Conservation (phyloP, 176 grass and related monocot species). For the Oryza brachyantha region DNA sequence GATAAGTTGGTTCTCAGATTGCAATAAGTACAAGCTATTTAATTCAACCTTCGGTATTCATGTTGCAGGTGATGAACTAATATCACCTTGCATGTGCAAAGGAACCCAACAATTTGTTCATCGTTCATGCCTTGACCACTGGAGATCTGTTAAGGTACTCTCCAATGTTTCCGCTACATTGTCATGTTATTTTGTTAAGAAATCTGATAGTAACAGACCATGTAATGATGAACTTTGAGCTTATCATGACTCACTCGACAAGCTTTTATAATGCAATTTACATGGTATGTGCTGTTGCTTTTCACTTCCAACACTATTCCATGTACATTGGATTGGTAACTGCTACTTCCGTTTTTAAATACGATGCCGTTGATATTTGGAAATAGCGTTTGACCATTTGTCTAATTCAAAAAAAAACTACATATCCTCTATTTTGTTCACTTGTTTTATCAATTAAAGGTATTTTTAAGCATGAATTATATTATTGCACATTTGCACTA, state of each 20-base stretch:
- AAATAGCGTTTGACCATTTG: too few relatives aligned
- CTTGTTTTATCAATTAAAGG: too few relatives aligned
- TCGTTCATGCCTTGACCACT: conserved; percentile 98
- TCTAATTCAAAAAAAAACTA: too few relatives aligned
- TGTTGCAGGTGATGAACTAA: conserved; percentile 81
- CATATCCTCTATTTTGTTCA: too few relatives aligned
- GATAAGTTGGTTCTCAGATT: background rate
- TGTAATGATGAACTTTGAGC: background rate
- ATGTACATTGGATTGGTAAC: background rate
- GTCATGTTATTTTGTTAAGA: background rate
- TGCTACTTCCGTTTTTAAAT: background rate
- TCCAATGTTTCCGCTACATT: background rate
- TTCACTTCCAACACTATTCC: background rate
- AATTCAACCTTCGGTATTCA: background rate
- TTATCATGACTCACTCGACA: background rate
- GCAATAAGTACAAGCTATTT: background rate
- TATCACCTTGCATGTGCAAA: conserved; percentile 99
- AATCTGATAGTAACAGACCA: background rate
- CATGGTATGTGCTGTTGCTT: background rate
- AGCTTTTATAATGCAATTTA: background rate
- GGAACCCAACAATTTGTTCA: conserved; percentile 99
- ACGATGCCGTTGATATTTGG: too few relatives aligned
- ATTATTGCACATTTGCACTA: too few relatives aligned
- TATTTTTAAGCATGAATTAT: too few relatives aligned
- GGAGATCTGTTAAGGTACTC: conserved; percentile 90